Evolutionary conservation across 1,284 basidiomycete genomes (phyloP), one percentile per base, ranked within the genome.

Genomic region (Pseudozyma flocculosa): DNA sequence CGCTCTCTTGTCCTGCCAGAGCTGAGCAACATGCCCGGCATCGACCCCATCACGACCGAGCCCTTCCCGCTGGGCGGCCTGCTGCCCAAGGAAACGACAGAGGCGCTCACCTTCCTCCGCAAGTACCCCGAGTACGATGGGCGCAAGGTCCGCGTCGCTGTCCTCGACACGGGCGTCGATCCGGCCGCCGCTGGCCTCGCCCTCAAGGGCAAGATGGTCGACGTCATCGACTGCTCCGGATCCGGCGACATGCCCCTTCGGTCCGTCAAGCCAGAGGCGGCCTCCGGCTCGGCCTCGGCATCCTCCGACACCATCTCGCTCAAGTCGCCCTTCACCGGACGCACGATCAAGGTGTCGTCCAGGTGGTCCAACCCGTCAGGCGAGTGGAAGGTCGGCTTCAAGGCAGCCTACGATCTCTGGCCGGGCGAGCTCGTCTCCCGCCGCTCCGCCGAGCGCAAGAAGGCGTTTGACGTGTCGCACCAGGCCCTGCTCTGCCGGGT

Each of bases 81-180:
- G 15, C 54, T 79, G 39, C 78, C 78, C 32, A 78, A 78, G 61
- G 73, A 79, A 43, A 63, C 76, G 17, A 78, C 75, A 1, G 68
- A 75, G 36, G 76, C 76, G 1, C 63, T 72, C 39, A 52, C 67
- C 39, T 79, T 78, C 57, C 50, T 73, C 21, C 59, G 66, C 47
- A 70, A 74, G 41, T 78, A 73, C 41, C 75, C 75, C 34, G 48
- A 69, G 37, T 78, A 73, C 55, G 75, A 78, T 45, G 78, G 77
- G 26, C 60, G 74, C 41, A 61, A 67, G 22, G 71, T 78, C n/a
- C 65, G 76, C 22, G 73, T 79, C 14, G 78, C 73, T 24, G 70
- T 79, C 44, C 70, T 79, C n/a, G 78, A 79, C 51, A 79, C 78
- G 2, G 78, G 78, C 41, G 73, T 78, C 14, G 78, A 79, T 44